Conservation (phyloP, 768 basidiomycete genomes). For the Steccherinum ochraceum region DNA sequence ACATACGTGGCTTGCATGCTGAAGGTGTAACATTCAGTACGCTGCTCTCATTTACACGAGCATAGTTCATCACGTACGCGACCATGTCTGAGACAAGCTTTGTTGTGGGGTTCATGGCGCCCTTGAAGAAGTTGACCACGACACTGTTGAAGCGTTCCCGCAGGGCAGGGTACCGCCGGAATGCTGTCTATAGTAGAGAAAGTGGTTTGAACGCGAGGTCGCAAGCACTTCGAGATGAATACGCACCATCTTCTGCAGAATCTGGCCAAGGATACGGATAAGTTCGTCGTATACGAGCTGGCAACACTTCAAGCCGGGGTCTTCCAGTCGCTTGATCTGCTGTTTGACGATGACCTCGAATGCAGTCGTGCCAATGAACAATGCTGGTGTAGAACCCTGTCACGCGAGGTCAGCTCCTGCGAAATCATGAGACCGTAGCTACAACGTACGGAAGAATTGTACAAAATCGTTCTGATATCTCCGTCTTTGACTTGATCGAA, state of each 20-base stretch:
- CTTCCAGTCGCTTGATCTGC: conserved; percentile 95
- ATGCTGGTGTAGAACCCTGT: conserved; percentile 89
- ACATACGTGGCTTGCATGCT: conserved; percentile 99
- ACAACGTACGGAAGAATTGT: conserved; percentile 87
- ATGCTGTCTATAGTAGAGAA: conserved; percentile 63
- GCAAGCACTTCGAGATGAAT: conserved; percentile 10
- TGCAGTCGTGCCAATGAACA: conserved; percentile 95
- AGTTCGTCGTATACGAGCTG: conserved; percentile 96
- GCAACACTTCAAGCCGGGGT: conserved; percentile 90
- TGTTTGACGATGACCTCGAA: conserved; percentile 99
- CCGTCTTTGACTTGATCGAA: conserved; percentile 99
- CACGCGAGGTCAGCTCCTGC: background rate
- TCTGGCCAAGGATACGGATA: conserved; percentile 89
- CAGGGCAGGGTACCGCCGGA: conserved; percentile 94
- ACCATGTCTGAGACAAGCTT: conserved; percentile 94
- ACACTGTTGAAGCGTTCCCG: conserved; percentile 93
- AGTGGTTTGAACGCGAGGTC: background rate
- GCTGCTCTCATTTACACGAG: background rate
- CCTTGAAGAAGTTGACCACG: conserved; percentile 97
- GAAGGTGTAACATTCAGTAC: background rate
- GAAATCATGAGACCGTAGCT: background rate
- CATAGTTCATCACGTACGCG: conserved; percentile 45
- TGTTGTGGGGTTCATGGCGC: conserved; percentile 86
- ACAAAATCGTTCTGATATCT: conserved; percentile 91
- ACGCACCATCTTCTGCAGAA: conserved; percentile 85